These are phyloP conservation scores for Calocybe cyanea DNA, from an alignment of 768 basidiomycete species.

Conservation along the genomic window DNA sequence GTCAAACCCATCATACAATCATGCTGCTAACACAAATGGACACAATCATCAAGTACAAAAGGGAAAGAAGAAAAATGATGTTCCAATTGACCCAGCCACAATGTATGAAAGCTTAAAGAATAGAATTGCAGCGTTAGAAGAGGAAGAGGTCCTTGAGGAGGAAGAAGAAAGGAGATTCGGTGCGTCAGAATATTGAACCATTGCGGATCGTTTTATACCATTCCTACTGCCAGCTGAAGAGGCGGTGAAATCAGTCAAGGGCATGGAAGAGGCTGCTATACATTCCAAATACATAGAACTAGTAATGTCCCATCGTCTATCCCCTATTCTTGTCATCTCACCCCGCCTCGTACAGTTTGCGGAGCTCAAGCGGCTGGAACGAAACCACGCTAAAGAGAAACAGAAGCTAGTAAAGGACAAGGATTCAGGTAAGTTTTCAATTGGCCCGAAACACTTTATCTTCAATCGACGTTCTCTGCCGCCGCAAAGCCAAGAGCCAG, in stretches of 20 bases:
- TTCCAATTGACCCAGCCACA: constrained; percentile 73
- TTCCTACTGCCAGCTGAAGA: constrained; percentile 63
- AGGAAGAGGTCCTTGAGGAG: constrained; percentile 82
- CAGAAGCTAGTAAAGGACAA: constrained; percentile 90
- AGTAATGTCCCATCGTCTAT: constrained; percentile 41
- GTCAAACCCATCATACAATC: constrained; percentile 25
- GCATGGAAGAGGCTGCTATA: constrained; percentile 76
- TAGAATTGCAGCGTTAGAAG: constrained; percentile 85
- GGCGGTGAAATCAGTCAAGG: constrained; percentile 81
- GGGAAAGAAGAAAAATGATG: constrained; percentile 71
- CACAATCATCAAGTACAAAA: constrained; percentile 42
- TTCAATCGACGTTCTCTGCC: constrained; percentile 9
- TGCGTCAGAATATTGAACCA: constrained; percentile 31
- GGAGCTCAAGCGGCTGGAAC: constrained; percentile 80
- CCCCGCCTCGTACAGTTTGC: constrained; percentile 59
- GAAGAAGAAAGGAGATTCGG: constrained; percentile 81
- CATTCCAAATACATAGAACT: constrained; percentile 87
- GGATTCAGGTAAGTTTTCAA: constrained; percentile 63
- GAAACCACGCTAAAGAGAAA: constrained; percentile 89
- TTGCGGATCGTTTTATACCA: constrained; percentile 13
- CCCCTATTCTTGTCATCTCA: constrained; percentile 9
- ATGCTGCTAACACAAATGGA: constrained; percentile 38
- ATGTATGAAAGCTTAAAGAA: constrained; percentile 90
- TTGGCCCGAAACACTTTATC: constrained; percentile 3
- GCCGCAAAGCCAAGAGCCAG: constrained; percentile 66